A percentile compares a stretch with the other conserved stretches of the same genome.
Evolutionary conservation across 345 rosid species (phyloP).

Genomic region (Sisymbrium irio): DNA sequence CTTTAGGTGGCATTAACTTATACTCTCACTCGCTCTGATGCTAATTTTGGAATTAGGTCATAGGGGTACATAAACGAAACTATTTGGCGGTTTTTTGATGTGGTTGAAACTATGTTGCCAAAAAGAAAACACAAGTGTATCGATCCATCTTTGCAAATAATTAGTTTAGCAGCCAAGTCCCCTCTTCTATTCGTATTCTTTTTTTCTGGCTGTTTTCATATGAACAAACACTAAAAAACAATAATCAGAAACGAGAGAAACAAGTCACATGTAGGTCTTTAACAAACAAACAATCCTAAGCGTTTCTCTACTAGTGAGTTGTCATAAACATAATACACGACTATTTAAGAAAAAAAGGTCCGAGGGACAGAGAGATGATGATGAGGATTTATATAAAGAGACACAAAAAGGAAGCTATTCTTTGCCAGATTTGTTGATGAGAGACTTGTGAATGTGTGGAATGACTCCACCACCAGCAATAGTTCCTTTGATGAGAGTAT

Average conservation of each 20-base stretch:
- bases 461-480: constrained; percentile 83
- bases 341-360: not conserved
- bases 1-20: constrained; percentile 17
- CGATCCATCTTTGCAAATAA: constrained; percentile 8
- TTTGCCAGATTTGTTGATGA: constrained; percentile 65
- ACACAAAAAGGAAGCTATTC: constrained; percentile 24
- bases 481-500: constrained; percentile 75
- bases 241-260: constrained; percentile 9
- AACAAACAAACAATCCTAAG: constrained; percentile 13
- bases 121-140: not conserved
- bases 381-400: not conserved
- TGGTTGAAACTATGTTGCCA: not conserved
- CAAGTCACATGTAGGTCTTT: constrained; percentile 30
- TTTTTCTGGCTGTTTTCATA: not conserved
- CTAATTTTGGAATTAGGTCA: not conserved
- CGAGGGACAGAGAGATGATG: not conserved
- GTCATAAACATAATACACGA: constrained; percentile 4
- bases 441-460: constrained; percentile 76
- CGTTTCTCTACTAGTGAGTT: constrained; percentile 4
- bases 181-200: not conserved
- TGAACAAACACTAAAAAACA: not conserved
- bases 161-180: not conserved
- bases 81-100: constrained; percentile 5
- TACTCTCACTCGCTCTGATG: not conserved
- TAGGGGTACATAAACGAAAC: constrained; percentile 6